Base-by-base conservation (phyloP, 257 asterid species). In the Ophiorrhiza pumila region DNA sequence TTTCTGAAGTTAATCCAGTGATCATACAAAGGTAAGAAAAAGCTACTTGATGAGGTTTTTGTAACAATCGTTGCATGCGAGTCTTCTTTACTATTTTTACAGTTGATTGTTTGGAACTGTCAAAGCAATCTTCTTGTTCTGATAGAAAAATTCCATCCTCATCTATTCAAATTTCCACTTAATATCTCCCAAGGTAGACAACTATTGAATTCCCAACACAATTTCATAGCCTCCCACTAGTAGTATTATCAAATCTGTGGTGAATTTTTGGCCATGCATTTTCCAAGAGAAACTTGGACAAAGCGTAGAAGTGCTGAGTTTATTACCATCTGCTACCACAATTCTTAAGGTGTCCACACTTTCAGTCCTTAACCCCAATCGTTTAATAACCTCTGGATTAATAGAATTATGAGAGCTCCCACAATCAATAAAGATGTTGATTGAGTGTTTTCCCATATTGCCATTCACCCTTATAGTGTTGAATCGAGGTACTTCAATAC, bases 261-360 rank as follows among this genome's bases (percentile, higher is more conserved):
- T 0, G 2, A 57, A 29, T 0, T 11, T 35, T 0, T 10, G 9
- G 8, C 22, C 37, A 2, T 57, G 27, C 5, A 29, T 11, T 0
- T 12, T 11, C 22, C 63, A 57, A 2, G 5, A 1, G 3, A 57
- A 3, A 0, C 2, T 7, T 1, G 1, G 2, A 1, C 41, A 58
- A 0, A 29, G 0, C 0, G 15, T 9, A 3, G 5, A 0, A 0
- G 39, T 58, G 0, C 10, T 3, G 0, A 12, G 15, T 32, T 18
- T 29, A 0, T 14, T 29, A 0, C 64, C 41, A 29, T 58, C n/a
- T 0, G 64, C 64, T 4, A 58, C 64, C 0, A 0, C 11, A 3
- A 58, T 39, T 2, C 5, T 23, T 13, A 53, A 5, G 0, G 31
- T 2, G 0, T 1, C 7, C 2, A 7, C 9, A 2, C n/a, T 23